Evolutionary conservation across 441 rosid genomes (phyloP), one percentile per base, ranked within the genome.

Genomic region (Corymbia calophylla): DNA sequence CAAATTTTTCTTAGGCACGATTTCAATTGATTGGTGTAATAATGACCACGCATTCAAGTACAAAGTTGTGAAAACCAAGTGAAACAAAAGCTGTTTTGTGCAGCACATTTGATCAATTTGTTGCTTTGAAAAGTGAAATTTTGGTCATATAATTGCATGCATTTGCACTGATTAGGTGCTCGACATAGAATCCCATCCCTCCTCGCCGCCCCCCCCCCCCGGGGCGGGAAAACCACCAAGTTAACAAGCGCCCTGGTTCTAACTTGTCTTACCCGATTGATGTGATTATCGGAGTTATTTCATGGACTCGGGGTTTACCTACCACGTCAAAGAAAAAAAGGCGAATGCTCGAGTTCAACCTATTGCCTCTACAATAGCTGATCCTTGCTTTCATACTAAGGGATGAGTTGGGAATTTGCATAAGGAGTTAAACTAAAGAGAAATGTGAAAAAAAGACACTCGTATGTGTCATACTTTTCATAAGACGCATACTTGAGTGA

Each of bases 391-490:
- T 70, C 27, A 10, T 70, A 9, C 27, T 70, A 35, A 18, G 81
- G 27, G 48, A 21, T 10, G 82, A 70, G 48, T 70, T 70, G 48
- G 70, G 48, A 70, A 70, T 2, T 70, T 70, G 8, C 9, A 2
- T 3, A 19, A 70, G 10, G 48, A 39, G 44, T 39, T 11, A 70
- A 70, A 35, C 81, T 35, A 35, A 70, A 35, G 48, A 35, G 81
- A 70, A 70, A 70, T 19, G 44, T 35, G 47, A 29, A 18, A 70
- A 62, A 70, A 39, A 19, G 29, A 39, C 7, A 25, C 3, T 39
- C 15, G 6, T 27, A 18, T 35, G 5, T 19, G 8, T 13, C 2
- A 0, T 21, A 11, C 16, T 5, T 70, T 70, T 70, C 5, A 0
- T 21, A 35, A 2, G 8, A 23, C 3, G 27, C 48, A 35, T 4